A percentile compares a stretch with the other conserved stretches of the same genome.
Conservation (phyloP, 1,284 basidiomycete genomes). For the Bjerkandera adusta region DNA sequence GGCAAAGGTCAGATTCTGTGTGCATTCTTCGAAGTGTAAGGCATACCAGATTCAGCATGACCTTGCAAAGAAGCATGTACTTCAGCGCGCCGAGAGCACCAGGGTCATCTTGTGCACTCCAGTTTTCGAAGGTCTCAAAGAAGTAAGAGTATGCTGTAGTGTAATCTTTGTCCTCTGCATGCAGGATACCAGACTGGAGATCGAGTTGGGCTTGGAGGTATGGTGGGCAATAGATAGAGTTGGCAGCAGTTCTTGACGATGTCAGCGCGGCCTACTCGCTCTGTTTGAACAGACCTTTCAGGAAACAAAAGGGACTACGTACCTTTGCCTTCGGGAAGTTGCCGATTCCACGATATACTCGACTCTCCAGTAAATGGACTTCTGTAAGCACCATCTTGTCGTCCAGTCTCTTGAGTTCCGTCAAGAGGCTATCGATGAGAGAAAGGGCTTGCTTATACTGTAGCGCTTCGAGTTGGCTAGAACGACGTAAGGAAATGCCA, state of each 20-base stretch:
- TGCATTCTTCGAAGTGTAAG: background rate
- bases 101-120: conserved; percentile 73
- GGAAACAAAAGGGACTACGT: conserved; percentile 9
- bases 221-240: conserved; percentile 97
- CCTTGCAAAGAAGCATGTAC: conserved; percentile 97
- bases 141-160: conserved; percentile 98
- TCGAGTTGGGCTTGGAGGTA: conserved; percentile 90
- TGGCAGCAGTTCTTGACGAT: conserved; percentile 91
- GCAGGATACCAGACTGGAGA: conserved; percentile 88
- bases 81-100: conserved; percentile 85
- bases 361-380: conserved; percentile 91
- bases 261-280: conserved; percentile 89
- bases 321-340: conserved; percentile 95
- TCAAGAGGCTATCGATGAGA: conserved; percentile 83
- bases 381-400: conserved; percentile 99
- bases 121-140: conserved; percentile 91
- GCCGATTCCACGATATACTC: conserved; percentile 89
- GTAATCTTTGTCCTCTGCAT: conserved; percentile 98
- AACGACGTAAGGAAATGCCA: conserved; percentile 9
- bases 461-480: conserved; percentile 73
- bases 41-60: conserved; percentile 92
- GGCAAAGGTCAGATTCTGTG: background rate
- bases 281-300: background rate
- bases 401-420: conserved; percentile 90
- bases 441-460: conserved; percentile 80